Base-by-base conservation (phyloP, 139 green algal species). In the Micractinium sp. region DNA sequence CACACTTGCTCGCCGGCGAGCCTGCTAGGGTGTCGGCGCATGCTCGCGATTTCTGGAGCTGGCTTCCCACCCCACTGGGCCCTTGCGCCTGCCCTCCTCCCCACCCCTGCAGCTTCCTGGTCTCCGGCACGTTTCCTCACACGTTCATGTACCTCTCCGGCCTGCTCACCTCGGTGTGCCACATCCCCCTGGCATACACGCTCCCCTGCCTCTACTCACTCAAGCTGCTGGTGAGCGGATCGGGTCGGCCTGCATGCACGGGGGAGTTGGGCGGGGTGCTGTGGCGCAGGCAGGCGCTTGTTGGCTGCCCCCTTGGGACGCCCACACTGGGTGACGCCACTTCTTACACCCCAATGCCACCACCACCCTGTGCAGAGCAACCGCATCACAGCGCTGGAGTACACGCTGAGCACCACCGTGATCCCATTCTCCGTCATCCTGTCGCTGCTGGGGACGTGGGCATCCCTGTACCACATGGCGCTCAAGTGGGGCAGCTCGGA, bases 61-160 rank as follows among this genome's bases (percentile, higher is more conserved):
- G 22, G 67, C 23, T 56, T 29, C 25, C 71, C 25, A 38, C 36
- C 18, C 14, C 71, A 77, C 31, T 38, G 29, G 16, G 12, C 71
- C 71, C 71, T 38, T 39, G 7, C 16, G 0, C 35, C 35, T 29
- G 1, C 15, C 18, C 14, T 29, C 66, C 25, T 3, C 19, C 16
- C 74, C 74, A 2, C 33, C n/a, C 19, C 7, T 35, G 77, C 75
- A 85, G 76, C 60, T 89, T 67, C 77, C 35, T 89, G 2, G 77
- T 89, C 5, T 53, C 29, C 36, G 27, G 60, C 56, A 89, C 86
- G 29, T 89, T 89, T 60, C 86, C 86, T 15, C 86, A 89, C 56
- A 89, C 86, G 56, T 89, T 89, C 86, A 69, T 89, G 76, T 82
- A 82, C 76, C 60, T 89, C 39, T 89, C 86, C 2, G 86, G 86